Conservation (phyloP, 2,329 filamentous ascomycete genomes). For the Didymella keratinophila region DNA sequence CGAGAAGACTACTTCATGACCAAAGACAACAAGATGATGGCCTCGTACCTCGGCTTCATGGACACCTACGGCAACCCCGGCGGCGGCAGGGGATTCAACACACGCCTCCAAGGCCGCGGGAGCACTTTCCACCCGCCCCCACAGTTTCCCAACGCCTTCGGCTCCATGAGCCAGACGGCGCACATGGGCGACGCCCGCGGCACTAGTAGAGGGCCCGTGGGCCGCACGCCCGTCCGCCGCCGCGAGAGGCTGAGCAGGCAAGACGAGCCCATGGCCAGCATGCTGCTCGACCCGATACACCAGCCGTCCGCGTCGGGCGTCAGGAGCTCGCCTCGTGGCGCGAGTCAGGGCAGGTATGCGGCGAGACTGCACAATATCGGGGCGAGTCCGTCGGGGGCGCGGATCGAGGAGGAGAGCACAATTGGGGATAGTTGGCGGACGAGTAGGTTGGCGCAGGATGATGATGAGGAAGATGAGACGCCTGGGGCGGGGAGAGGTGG, state of each 20-base stretch:
- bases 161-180: conserved; percentile 53
- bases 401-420: conserved; percentile 64
- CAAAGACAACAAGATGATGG: conserved; percentile 98
- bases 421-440: conserved; percentile 67
- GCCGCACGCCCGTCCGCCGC: conserved; percentile 36
- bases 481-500: conserved; percentile 59
- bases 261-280: conserved; percentile 72
- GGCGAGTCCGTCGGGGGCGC: conserved; percentile 21
- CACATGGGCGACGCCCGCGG: conserved; percentile 58
- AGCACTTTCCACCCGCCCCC: conserved; percentile 76
- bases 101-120: conserved; percentile 55
- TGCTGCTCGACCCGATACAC: conserved; percentile 78
- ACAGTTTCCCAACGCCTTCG: conserved; percentile 72
- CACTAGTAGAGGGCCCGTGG: conserved; percentile 37
- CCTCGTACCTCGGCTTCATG: conserved; percentile 92
- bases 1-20: conserved; percentile 93
- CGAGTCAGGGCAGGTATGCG: conserved; percentile 59
- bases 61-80: conserved; percentile 73
- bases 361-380: conserved; percentile 35
- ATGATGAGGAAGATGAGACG: conserved; percentile 58
- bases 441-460: conserved; percentile 53
- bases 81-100: conserved; percentile 42
- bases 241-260: conserved; percentile 32
- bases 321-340: conserved; percentile 56
- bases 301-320: conserved; percentile 65